A percentile compares a stretch with the other conserved stretches of the same genome.
Evolutionary conservation across 208 protist genomes (phyloP).

Genomic region (Trichomonas gallinae): DNA sequence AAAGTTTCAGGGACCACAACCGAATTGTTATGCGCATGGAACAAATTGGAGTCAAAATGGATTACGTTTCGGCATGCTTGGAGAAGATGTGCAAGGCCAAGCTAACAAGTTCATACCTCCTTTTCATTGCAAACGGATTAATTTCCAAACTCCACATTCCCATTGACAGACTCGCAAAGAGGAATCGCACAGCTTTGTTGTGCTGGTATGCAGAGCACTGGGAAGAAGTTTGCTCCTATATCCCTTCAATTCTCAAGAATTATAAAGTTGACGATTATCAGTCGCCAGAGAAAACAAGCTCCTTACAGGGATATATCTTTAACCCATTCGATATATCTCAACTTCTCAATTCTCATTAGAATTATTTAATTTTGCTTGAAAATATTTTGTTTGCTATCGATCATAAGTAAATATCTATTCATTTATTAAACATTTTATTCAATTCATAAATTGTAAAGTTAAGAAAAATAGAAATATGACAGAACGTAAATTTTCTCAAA

Average conservation of each 20-base stretch:
- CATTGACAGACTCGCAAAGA: neutral
- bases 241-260: neutral
- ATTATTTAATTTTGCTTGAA: no score
- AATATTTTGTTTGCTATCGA: no score
- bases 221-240: neutral
- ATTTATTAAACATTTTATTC: no score
- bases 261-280: neutral
- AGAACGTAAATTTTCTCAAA: no score
- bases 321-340: neutral
- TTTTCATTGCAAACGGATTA: neutral
- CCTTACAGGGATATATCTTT: neutral
- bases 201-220: neutral
- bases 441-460: no score
- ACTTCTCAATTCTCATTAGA: neutral
- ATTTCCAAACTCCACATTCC: neutral
- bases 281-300: no score
- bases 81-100: neutral
- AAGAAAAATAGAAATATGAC: no score
- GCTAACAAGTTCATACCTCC: neutral
- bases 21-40: neutral
- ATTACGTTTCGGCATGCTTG: neutral
- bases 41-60: neutral
- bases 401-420: no score
- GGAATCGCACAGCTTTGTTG: neutral
- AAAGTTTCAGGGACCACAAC: neutral